These are phyloP conservation scores for Emmonsiellopsis sp. DNA, from an alignment of 2,329 filamentous ascomycete genomes.

Conservation along the genomic window DNA sequence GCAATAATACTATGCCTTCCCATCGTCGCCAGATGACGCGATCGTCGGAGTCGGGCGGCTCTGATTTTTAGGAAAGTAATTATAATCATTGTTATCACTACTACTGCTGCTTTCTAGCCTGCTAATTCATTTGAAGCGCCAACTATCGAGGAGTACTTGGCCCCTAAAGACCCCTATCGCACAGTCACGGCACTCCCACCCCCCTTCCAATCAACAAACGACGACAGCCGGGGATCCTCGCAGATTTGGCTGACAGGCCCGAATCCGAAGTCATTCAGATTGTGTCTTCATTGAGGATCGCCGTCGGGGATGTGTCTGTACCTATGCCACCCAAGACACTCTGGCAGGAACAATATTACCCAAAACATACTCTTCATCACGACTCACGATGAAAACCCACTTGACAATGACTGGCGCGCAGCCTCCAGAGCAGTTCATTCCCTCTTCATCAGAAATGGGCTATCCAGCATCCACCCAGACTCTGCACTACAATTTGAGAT, in stretches of 20 bases:
- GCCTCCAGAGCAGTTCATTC: neutral
- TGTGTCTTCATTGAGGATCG: neutral
- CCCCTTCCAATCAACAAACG: neutral
- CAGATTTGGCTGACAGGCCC: neutral
- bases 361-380: neutral
- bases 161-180: neutral
- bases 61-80: neutral
- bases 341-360: neutral
- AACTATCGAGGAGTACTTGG: neutral
- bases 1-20: neutral
- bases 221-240: neutral
- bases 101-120: neutral
- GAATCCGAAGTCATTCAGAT: neutral
- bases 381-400: neutral
- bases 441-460: neutral
- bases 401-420: neutral
- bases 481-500: neutral
- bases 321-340: neutral
- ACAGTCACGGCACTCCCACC: neutral
- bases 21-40: neutral
- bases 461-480: neutral
- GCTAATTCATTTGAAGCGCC: neutral
- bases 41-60: neutral
- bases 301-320: neutral
- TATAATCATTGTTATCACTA: neutral